phyloP scores from a whole-genome alignment of 164 flowering plant genomes.

The Liquidambar formosana region DNA sequence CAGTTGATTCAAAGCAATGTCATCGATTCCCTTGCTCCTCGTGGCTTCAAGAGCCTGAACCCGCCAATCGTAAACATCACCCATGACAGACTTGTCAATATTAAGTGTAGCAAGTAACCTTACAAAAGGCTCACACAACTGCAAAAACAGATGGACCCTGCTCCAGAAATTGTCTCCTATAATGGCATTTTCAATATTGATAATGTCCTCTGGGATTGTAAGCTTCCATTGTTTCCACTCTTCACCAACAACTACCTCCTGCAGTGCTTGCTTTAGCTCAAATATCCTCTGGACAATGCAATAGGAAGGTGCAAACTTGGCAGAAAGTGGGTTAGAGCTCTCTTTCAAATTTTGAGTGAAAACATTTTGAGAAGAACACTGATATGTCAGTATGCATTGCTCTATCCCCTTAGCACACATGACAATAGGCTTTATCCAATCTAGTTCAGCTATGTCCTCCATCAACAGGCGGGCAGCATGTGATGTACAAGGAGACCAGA shows the following conservation, averaged over 20 bases:
- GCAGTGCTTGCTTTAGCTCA: conserved; percentile 33
- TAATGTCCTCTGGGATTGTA: conserved; percentile 18
- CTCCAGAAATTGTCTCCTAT: conserved; percentile 38
- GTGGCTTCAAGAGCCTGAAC: conserved; percentile 32
- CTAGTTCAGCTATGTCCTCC: conserved; percentile 38
- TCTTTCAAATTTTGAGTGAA: conserved; percentile 19
- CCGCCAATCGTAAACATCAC: conserved; percentile 32
- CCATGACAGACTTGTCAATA: conserved; percentile 36
- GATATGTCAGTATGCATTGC: conserved; percentile 20
- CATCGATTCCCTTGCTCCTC: conserved; percentile 29
- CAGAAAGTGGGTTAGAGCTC: conserved; percentile 14
- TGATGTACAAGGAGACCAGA: conserved; percentile 43
- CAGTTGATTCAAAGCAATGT: conserved; percentile 22
- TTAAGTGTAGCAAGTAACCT: conserved; percentile 23
- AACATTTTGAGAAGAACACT: conserved; percentile 9
- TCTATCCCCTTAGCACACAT: conserved; percentile 34
- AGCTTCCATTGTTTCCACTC: conserved; percentile 39
- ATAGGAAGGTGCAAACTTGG: conserved; percentile 31
- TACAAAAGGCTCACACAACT: conserved; percentile 38
- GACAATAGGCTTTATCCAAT: conserved; percentile 30
- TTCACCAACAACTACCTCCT: conserved; percentile 27
- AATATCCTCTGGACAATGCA: conserved; percentile 25
- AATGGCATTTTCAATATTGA: conserved; percentile 30
- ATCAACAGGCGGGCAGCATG: conserved; percentile 30
- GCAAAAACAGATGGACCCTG: conserved; percentile 31